Base-by-base conservation (phyloP, 164 flowering plant genomes). In the Amborella trichopoda region DNA sequence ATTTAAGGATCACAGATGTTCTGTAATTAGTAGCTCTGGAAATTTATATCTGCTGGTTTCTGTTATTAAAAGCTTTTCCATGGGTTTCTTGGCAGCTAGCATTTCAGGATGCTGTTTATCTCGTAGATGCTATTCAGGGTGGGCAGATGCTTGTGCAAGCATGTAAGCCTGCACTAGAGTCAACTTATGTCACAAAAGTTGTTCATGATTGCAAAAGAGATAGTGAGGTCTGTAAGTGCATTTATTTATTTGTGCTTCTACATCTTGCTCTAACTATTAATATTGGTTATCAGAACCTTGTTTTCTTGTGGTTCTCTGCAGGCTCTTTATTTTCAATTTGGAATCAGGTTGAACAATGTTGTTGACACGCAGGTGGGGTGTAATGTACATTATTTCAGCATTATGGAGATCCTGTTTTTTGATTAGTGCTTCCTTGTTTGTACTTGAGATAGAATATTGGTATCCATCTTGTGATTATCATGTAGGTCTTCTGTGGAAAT, bases 81-180 rank as follows among this genome's bases (percentile, higher is more conserved):
- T n/a, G n/a, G n/a, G n/a, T n/a, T n/a, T 23, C 46, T 50, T 70
- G 66, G 63, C 81, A 88, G 97, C 75, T 88, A 58, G 94, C 97
- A 5, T 81, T 82, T 70, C 79, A 88, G 45, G 80, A 84, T 72
- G 93, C 89, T 49, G 72, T 88, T 59, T 84, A 91, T 53, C 61
- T 87, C 70, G 90, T 91, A 62, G 99, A 91, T 71, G 88, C 78
- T 43, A 53, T 74, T 67, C 57, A 69, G 54, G 99, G 99, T 40
- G 99, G 96, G 39, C 70, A 71, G 53, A 41, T 37, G 54, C 81
- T 91, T 58, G 60, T 91, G 66, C 68, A 62, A 66, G 95, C 95
- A 55, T 91, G 99, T 77, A 82, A 87, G 82, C 99, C 99, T 69
- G 95, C 88, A 52, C 94, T 91, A 56, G 99, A 91, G 68, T 91